These are phyloP conservation scores for Claviceps sp. DNA, from an alignment of 2,329 filamentous ascomycete genomes.

Conservation along the genomic window DNA sequence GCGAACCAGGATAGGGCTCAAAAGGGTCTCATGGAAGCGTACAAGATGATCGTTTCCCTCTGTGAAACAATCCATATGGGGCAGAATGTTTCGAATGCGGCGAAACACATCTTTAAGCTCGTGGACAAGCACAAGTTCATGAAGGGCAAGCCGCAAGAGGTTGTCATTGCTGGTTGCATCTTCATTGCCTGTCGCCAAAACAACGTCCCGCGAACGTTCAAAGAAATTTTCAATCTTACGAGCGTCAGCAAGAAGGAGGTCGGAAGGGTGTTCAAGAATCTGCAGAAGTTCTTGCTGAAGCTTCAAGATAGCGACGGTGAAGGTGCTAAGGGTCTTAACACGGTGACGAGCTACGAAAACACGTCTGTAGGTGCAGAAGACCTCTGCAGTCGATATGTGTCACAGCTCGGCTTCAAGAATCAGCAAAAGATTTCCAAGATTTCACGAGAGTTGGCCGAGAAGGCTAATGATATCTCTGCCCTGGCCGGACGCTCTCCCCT, in stretches of 20 bases:
- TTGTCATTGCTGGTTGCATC: conserved; percentile 89
- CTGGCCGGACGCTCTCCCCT: conserved; percentile 87
- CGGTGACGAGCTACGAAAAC: conserved; percentile 55
- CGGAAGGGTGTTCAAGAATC: conserved; percentile 81
- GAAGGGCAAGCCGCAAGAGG: conserved; percentile 90
- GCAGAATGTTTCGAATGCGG: conserved; percentile 70
- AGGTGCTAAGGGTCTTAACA: conserved; percentile 34
- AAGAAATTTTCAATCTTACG: conserved; percentile 86
- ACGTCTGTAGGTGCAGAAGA: conserved; percentile 72
- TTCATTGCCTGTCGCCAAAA: conserved; percentile 95
- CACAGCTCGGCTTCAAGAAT: conserved; percentile 59
- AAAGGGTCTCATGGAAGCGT: conserved; percentile 71
- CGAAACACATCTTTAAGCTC: conserved; percentile 91
- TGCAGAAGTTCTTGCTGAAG: conserved; percentile 77
- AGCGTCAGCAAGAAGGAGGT: conserved; percentile 96
- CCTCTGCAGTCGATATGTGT: conserved; percentile 82
- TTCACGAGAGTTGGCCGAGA: conserved; percentile 63
- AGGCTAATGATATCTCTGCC: conserved; percentile 63
- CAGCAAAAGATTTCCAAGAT: conserved; percentile 66
- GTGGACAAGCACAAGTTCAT: conserved; percentile 86
- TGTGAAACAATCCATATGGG: conserved; percentile 77
- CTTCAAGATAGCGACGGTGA: conserved; percentile 46
- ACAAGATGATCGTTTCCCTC: conserved; percentile 73
- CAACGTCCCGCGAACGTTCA: conserved; percentile 75
- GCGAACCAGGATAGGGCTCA: conserved; percentile 73